Evolutionary conservation across 805 yeast genomes (phyloP), one percentile per base, ranked within the genome.

Genomic region (Candida sithepensis): DNA sequence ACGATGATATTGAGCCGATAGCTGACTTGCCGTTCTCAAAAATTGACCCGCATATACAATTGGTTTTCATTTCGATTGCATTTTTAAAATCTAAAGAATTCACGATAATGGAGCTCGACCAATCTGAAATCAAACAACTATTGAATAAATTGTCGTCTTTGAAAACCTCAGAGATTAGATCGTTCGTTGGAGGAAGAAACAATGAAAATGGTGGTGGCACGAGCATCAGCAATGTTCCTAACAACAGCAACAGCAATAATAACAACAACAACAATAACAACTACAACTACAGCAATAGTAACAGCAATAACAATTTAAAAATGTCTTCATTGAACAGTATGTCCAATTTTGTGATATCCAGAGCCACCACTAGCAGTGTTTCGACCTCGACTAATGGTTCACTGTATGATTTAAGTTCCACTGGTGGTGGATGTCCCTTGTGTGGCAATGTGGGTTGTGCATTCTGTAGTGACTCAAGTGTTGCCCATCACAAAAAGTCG

Each of bases 101-200:
- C 55, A 81, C 85, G 36, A 73, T 91, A 46, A 75, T 88, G 53
- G 97, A 91, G 62, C 82, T 90, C 53, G 98, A 91, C 59, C 96
- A 88, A 62, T 82, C 87, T 53, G 98, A 91, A 66, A 88, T 89
- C 40, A 74, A 90, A 34, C 95, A 90, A 61, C 81, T 82, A 54
- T 72, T 91, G 51, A 79, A 80, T 51, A 77, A 83, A 34, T 60
- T 77, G 41, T 79, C 82, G 1, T 72, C 82, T 13, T 69, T 63
- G 63, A 61, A 51, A 46, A 60, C 58, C 38, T 59, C 59, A 32
- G 70, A 61, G 33, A 56, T 61, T 14, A 53, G 57, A 42, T 56
- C 65, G 12, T 58, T 49, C 46, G 58, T 63, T 40, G 60, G 65
- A 14, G 52, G 60, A 34, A 38, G 20, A 22, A 9, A 9, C 16